Percentiles rank a stretch among this genome's conserved stretches.
Evolutionary conservation across 2,329 filamentous ascomycete genomes (phyloP).

Genomic region (Sphaerulina populicola): DNA sequence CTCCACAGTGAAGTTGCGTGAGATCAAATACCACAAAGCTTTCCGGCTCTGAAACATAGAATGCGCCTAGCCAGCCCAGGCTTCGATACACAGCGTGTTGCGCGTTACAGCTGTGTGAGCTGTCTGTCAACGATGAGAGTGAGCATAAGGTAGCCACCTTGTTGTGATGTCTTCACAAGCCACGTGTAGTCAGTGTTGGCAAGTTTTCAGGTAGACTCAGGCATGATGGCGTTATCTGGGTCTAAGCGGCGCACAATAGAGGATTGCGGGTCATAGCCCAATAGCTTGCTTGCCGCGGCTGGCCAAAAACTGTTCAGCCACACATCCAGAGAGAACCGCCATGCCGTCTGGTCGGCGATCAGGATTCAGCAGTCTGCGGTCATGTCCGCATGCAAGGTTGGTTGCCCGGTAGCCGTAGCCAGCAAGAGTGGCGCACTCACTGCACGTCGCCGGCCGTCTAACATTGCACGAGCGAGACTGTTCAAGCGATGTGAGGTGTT

Average conservation of each 20-base stretch:
- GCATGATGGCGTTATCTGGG: constrained; percentile 1
- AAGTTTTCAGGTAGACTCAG: background rate
- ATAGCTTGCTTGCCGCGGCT: background rate
- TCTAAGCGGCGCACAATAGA: background rate
- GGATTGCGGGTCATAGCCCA: no score
- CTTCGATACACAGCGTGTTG: constrained; percentile 6
- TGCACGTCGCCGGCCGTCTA: constrained; percentile 5
- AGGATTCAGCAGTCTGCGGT: background rate
- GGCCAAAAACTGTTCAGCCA: background rate
- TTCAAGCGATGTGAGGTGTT: constrained; percentile 2
- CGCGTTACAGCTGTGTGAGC: constrained; percentile 19
- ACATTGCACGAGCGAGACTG: constrained; percentile 1
- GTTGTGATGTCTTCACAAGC: constrained; percentile 11
- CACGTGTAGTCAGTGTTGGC: constrained; percentile 13
- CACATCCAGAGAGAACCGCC: background rate
- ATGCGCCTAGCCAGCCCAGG: background rate
- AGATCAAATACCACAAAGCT: background rate
- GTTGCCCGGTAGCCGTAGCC: background rate
- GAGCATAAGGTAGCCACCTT: background rate
- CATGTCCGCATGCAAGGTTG: constrained; percentile 9
- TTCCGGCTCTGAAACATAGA: background rate
- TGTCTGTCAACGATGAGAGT: constrained; percentile 16
- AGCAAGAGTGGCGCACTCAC: constrained; percentile 1
- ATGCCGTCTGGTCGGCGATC: background rate
- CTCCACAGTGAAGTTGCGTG: background rate